A percentile compares a stretch with the other conserved stretches of the same genome.
Conservation (phyloP, 1,139 yeast genomes). For the Petasospora rhodanensis region DNA sequence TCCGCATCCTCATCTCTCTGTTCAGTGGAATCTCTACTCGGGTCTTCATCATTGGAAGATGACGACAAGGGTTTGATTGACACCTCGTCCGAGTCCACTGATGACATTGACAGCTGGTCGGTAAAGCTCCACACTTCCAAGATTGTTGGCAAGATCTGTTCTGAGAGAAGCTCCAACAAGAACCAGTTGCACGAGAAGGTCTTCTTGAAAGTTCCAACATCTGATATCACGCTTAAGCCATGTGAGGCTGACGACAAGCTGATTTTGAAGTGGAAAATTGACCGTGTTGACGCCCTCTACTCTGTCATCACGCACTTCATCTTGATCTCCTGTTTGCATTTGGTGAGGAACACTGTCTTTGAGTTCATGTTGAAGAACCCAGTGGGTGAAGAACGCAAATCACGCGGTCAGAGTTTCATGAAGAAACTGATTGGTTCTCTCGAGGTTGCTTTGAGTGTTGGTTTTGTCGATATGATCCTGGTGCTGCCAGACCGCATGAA, state of each 20-base stretch:
- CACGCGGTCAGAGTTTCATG: constrained; percentile 11
- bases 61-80: constrained; percentile 33
- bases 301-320: constrained; percentile 50
- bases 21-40: not conserved
- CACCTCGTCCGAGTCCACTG: constrained; percentile 11
- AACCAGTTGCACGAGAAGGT: constrained; percentile 28
- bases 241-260: constrained; percentile 29
- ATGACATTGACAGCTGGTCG: constrained; percentile 14
- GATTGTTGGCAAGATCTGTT: constrained; percentile 26
- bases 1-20: not conserved
- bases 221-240: constrained; percentile 27
- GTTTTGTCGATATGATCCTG: constrained; percentile 26
- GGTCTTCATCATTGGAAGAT: constrained; percentile 22
- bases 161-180: constrained; percentile 29
- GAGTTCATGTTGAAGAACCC: constrained; percentile 31
- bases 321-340: constrained; percentile 48
- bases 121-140: constrained; percentile 7
- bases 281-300: constrained; percentile 34
- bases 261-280: constrained; percentile 29
- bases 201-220: constrained; percentile 27
- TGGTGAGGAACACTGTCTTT: constrained; percentile 44
- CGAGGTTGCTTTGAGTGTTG: constrained; percentile 24
- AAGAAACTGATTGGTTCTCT: constrained; percentile 15
- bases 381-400: constrained; percentile 18
- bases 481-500: constrained; percentile 46